Conservation (phyloP, 495 filamentous ascomycete genomes). For the Lasiosphaeris hirsuta region DNA sequence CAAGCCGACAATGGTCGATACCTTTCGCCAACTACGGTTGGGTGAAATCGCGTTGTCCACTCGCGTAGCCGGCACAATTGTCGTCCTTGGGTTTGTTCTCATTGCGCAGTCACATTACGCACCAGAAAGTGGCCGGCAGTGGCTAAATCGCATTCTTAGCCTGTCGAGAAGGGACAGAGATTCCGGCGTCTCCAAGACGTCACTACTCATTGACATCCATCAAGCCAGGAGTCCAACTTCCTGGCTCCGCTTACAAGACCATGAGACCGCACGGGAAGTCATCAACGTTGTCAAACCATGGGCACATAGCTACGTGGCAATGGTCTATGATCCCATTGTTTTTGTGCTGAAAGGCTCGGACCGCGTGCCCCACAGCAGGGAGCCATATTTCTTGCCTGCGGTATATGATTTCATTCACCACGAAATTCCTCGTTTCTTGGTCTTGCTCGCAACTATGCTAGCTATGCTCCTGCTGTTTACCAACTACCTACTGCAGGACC, state of each 20-base stretch:
- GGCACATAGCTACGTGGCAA: constrained; percentile 62
- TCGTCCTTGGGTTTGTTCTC: constrained; percentile 59
- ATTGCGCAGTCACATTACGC: constrained; percentile 66
- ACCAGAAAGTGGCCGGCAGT: constrained; percentile 44
- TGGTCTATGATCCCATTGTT: constrained; percentile 63
- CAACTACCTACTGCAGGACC: constrained; percentile 61
- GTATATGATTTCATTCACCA: constrained; percentile 55
- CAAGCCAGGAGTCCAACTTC: constrained; percentile 65
- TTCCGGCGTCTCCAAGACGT: constrained; percentile 33
- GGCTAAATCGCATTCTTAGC: constrained; percentile 38
- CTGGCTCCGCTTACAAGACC: constrained; percentile 70
- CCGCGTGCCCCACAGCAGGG: constrained; percentile 42
- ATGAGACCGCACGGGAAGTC: constrained; percentile 67
- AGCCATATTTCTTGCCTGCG: constrained; percentile 47
- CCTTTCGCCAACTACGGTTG: constrained; percentile 45
- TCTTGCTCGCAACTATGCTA: constrained; percentile 52
- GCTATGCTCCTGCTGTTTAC: constrained; percentile 59
- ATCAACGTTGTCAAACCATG: constrained; percentile 65
- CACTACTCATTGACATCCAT: constrained; percentile 51
- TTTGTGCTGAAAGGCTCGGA: constrained; percentile 64
- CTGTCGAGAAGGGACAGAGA: constrained; percentile 22
- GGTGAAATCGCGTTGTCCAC: constrained; percentile 55
- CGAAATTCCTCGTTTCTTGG: constrained; percentile 53
- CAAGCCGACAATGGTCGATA: constrained; percentile 47
- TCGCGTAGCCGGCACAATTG: constrained; percentile 56